phyloP scores from a whole-genome alignment of 139 green algal genomes.

The Eudorina sp. region DNA sequence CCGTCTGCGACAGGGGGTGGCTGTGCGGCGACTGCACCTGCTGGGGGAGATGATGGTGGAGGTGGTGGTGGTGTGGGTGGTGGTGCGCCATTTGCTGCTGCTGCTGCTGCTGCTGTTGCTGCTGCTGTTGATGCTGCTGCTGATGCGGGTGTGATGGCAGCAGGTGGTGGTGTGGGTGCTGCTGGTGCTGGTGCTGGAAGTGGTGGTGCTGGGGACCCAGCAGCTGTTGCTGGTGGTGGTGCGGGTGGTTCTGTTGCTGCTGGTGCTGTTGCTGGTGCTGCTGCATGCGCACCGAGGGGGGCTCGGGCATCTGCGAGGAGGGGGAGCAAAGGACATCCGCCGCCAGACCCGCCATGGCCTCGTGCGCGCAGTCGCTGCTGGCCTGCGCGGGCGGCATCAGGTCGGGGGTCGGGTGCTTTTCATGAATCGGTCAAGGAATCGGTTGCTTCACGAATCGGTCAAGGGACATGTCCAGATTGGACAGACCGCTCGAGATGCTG shows the following conservation, averaged over 20 bases:
- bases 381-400: too few relatives aligned
- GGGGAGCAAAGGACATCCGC: slow-evolving; percentile 16
- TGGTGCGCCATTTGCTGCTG: background rate
- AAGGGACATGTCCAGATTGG: too few relatives aligned
- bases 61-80: background rate
- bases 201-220: background rate
- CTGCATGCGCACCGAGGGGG: background rate
- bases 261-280: background rate
- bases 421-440: too few relatives aligned
- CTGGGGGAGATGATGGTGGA: background rate
- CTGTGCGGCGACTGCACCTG: background rate
- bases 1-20: background rate
- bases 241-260: background rate
- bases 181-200: background rate
- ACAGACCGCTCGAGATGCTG: too few relatives aligned
- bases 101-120: background rate
- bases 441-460: too few relatives aligned
- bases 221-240: background rate
- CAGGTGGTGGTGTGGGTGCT: background rate
- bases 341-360: slow-evolving; percentile 14
- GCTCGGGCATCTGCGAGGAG: background rate
- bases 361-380: slow-evolving; percentile 14
- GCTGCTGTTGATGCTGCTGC: background rate
- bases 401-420: too few relatives aligned
- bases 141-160: background rate